Conservation (phyloP, 1,139 yeast species). For the Zygoascus sp. region DNA sequence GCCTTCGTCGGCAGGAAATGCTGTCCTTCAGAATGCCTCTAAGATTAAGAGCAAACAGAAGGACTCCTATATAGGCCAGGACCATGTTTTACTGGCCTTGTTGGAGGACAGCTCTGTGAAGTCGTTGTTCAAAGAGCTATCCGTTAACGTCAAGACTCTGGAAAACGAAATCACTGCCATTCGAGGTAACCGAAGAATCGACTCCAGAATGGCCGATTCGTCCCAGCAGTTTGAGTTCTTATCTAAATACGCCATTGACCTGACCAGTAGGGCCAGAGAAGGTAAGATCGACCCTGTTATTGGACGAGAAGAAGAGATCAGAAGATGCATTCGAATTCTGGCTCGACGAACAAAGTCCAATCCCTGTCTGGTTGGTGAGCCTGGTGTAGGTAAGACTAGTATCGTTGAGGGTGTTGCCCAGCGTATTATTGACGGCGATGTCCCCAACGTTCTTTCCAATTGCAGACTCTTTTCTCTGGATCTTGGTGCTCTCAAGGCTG, state of each 20-base stretch:
- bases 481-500: slow-evolving; percentile 94
- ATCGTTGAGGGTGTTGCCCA: slow-evolving; percentile 99
- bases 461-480: slow-evolving; percentile 83
- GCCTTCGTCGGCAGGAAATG: slow-evolving; percentile 66
- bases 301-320: slow-evolving; percentile 97
- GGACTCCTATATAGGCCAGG: slow-evolving; percentile 90
- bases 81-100: slow-evolving; percentile 80
- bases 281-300: slow-evolving; percentile 98
- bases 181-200: slow-evolving; percentile 90
- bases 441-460: slow-evolving; percentile 78
- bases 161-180: slow-evolving; percentile 77
- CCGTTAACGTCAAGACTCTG: slow-evolving; percentile 63
- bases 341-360: slow-evolving; percentile 96
- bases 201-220: slow-evolving; percentile 90
- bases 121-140: slow-evolving; percentile 68
- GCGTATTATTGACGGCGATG: slow-evolving; percentile 91
- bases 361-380: slow-evolving; percentile 95
- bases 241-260: slow-evolving; percentile 82
- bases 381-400: slow-evolving; percentile 98
- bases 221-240: slow-evolving; percentile 79
- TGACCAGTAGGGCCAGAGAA: slow-evolving; percentile 87
- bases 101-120: slow-evolving; percentile 72
- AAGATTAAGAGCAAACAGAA: slow-evolving; percentile 83
- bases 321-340: slow-evolving; percentile 87
- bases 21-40: slow-evolving; percentile 61